phyloP scores from a whole-genome alignment of 768 basidiomycete genomes.

The Tulasnella sp. region DNA sequence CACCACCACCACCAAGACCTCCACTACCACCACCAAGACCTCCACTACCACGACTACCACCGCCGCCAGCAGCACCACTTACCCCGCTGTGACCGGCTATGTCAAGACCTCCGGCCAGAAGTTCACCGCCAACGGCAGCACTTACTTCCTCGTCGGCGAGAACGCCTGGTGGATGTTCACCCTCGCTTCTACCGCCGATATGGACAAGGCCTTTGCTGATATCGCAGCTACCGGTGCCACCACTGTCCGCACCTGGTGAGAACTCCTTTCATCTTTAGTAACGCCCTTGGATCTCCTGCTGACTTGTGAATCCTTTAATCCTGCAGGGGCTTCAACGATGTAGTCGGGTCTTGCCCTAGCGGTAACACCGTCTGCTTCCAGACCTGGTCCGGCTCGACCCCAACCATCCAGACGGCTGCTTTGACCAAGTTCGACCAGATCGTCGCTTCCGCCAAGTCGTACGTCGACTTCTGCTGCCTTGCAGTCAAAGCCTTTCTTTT shows the following conservation, averaged over 20 bases:
- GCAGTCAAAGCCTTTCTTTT: neutral
- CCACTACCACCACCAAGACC: neutral
- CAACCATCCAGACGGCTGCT: conserved; percentile 43
- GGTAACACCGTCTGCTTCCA: conserved; percentile 40
- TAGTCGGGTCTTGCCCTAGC: conserved; percentile 31
- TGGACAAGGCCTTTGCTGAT: conserved; percentile 40
- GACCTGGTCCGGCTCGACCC: conserved; percentile 39
- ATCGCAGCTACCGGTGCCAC: conserved; percentile 42
- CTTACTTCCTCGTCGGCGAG: conserved; percentile 23
- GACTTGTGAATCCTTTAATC: neutral
- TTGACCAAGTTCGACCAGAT: conserved; percentile 35
- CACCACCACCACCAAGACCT: neutral
- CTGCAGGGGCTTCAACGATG: conserved; percentile 46
- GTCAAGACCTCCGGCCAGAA: conserved; percentile 40
- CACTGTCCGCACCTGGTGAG: conserved; percentile 40
- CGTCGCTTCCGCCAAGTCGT: conserved; percentile 43
- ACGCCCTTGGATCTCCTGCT: neutral
- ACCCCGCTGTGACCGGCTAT: conserved; percentile 17
- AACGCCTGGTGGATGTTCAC: conserved; percentile 53
- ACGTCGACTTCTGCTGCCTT: neutral
- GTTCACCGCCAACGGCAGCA: conserved; percentile 37
- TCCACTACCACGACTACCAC: neutral
- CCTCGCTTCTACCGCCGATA: conserved; percentile 34
- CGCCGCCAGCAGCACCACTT: neutral
- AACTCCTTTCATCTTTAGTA: conserved; percentile 1